Conservation (phyloP, 108 stramenopile genomes). For the Cyclotella kingstonii region DNA sequence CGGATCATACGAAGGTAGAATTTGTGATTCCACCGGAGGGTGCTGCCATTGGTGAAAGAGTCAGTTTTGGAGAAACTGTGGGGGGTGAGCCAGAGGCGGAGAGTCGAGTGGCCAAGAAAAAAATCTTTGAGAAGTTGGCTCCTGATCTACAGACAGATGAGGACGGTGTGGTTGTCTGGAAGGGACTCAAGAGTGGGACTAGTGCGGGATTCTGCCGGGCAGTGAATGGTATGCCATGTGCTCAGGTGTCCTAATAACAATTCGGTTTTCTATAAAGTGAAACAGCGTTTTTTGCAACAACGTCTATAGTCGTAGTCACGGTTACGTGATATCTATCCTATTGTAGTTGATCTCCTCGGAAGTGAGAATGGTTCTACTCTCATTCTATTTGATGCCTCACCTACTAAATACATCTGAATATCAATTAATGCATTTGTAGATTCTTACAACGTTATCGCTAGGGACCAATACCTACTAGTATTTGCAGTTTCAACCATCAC, state of each 20-base stretch:
- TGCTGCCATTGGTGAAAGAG: constrained; percentile 76
- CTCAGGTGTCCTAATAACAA: constrained; percentile 64
- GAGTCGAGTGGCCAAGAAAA: constrained; percentile 90
- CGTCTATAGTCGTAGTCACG: no score
- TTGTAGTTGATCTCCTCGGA: no score
- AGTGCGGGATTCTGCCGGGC: constrained; percentile 67
- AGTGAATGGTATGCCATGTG: constrained; percentile 78
- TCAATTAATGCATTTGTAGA: no score
- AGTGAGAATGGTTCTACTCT: no score
- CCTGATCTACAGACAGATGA: constrained; percentile 80
- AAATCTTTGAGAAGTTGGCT: constrained; percentile 81
- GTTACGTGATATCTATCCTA: no score
- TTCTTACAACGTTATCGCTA: no score
- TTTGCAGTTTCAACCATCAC: no score
- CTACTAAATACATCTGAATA: no score
- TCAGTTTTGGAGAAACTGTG: constrained; percentile 64
- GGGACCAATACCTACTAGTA: no score
- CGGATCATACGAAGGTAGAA: constrained; percentile 76
- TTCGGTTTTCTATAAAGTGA: no score
- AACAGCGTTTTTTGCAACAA: no score
- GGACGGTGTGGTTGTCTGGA: constrained; percentile 77
- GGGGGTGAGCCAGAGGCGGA: constrained; percentile 82
- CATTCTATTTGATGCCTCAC: no score
- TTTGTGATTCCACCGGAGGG: constrained; percentile 78
- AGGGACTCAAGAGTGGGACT: constrained; percentile 59